These are phyloP conservation scores for Tuber brumale DNA, from an alignment of 495 filamentous ascomycete genomes.

Conservation along the genomic window DNA sequence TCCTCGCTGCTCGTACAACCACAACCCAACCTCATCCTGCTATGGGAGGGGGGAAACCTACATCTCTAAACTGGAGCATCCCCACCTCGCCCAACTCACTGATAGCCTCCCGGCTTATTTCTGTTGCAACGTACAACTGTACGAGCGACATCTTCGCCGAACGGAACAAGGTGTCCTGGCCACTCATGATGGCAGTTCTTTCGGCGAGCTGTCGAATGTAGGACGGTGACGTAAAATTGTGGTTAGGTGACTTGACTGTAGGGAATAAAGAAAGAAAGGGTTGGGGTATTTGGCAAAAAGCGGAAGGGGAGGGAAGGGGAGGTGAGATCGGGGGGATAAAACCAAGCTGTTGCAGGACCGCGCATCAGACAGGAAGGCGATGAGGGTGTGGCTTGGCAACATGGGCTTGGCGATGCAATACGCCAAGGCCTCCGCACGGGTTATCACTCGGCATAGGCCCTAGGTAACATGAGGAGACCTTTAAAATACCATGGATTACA, in stretches of 20 bases:
- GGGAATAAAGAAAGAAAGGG: neutral
- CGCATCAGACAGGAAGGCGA: neutral
- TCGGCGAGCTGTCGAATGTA: neutral
- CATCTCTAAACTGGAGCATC: conserved; percentile 93
- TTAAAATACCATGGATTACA: no score
- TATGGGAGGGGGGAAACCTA: conserved; percentile 47
- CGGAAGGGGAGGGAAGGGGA: neutral
- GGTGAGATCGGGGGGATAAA: neutral
- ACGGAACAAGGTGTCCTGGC: conserved; percentile 91
- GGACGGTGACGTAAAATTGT: neutral
- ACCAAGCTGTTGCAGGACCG: neutral
- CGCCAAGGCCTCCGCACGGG: neutral
- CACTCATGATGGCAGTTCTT: conserved; percentile 47
- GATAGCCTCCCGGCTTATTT: conserved; percentile 95
- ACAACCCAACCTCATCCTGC: neutral
- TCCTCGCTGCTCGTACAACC: neutral
- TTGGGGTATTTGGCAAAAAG: neutral
- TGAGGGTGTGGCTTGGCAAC: neutral
- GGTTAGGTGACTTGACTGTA: neutral
- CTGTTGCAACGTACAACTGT: conserved; percentile 96
- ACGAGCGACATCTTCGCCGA: conserved; percentile 99
- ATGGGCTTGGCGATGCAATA: neutral
- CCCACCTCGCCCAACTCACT: conserved; percentile 94
- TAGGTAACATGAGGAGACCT: no score
- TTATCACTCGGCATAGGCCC: neutral